Conservation (phyloP, 352 stramenopile genomes). For the Globisporangium rhizosaccharum region DNA sequence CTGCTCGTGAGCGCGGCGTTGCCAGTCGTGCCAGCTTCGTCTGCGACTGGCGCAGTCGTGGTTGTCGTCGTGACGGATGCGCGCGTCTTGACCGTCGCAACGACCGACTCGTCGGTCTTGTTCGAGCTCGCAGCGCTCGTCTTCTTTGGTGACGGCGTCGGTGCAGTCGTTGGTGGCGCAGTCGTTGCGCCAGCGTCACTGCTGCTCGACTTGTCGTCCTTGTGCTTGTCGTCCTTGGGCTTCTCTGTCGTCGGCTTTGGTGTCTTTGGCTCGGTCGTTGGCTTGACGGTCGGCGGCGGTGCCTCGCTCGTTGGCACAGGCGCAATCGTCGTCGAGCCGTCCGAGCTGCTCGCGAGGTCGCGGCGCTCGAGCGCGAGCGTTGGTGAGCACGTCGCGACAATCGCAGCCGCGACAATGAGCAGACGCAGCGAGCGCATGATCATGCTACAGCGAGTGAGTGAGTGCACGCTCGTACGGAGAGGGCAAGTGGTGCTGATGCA, state of each 20-base stretch:
- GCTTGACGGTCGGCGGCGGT: conserved; percentile 15
- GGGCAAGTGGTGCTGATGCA: background rate
- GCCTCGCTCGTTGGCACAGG: background rate
- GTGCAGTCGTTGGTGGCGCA: conserved; percentile 14
- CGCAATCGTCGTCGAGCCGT: background rate
- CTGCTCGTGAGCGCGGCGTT: conserved; percentile 27
- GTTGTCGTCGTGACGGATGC: conserved; percentile 15
- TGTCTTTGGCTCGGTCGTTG: conserved; percentile 18
- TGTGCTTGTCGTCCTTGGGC: conserved; percentile 3
- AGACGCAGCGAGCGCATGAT: conserved; percentile 9
- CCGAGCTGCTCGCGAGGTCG: conserved; percentile 1
- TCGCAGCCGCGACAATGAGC: conserved; percentile 3
- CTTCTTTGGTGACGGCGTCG: conserved; percentile 11
- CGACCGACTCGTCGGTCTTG: conserved; percentile 9
- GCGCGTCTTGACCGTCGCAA: conserved; percentile 20
- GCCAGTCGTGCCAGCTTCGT: conserved; percentile 18
- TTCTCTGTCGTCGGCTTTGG: conserved; percentile 19
- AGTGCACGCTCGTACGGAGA: background rate
- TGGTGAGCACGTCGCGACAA: conserved; percentile 3
- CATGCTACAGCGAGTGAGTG: background rate
- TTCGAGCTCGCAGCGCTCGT: conserved; percentile 6
- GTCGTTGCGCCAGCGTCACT: conserved; percentile 13
- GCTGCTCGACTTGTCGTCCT: background rate
- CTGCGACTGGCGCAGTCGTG: conserved; percentile 18
- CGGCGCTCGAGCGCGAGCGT: conserved; percentile 4